Percentiles rank a stretch among this genome's conserved stretches.
These are phyloP conservation scores for Quercus lobata DNA, from an alignment of 331 rosid genomes.

Conservation along the genomic window DNA sequence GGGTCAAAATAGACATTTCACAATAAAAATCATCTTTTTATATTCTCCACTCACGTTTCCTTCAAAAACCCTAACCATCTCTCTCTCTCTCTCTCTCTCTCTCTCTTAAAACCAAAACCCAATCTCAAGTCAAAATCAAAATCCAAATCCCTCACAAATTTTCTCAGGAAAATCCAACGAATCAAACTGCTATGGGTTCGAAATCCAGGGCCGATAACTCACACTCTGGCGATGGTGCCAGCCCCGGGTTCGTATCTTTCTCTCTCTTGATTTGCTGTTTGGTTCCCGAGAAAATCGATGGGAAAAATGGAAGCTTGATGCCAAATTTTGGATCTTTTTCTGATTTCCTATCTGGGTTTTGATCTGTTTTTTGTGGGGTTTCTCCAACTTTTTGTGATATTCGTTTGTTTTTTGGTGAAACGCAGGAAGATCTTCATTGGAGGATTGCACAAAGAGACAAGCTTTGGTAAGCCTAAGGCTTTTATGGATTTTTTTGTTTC, in stretches of 20 bases:
- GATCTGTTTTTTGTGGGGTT: not conserved
- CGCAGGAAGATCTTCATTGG: constrained; percentile 61
- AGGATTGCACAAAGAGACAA: constrained; percentile 56
- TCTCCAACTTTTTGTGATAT: not conserved
- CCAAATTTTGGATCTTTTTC: too few relatives aligned
- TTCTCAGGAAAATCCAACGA: not conserved
- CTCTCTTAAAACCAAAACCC: not conserved
- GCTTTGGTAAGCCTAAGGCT: constrained; percentile 32
- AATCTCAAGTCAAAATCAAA: not conserved
- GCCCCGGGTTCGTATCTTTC: constrained; percentile 42
- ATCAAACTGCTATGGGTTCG: constrained; percentile 31
- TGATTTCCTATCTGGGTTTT: not conserved
- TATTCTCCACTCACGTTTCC: not conserved
- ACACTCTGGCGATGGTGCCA: constrained; percentile 54
- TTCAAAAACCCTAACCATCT: constrained; percentile 20
- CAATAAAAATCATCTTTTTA: not conserved
- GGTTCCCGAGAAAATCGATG: too few relatives aligned
- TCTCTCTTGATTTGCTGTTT: not conserved
- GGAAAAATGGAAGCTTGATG: too few relatives aligned
- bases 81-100: not conserved
- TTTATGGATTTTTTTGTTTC: too few relatives aligned
- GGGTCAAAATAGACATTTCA: constrained; percentile 8
- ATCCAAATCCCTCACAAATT: not conserved
- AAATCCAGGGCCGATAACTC: constrained; percentile 43
- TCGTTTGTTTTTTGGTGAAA: not conserved